phyloP scores from a whole-genome alignment of 768 basidiomycete species.

The Flagelloscypha sp. region DNA sequence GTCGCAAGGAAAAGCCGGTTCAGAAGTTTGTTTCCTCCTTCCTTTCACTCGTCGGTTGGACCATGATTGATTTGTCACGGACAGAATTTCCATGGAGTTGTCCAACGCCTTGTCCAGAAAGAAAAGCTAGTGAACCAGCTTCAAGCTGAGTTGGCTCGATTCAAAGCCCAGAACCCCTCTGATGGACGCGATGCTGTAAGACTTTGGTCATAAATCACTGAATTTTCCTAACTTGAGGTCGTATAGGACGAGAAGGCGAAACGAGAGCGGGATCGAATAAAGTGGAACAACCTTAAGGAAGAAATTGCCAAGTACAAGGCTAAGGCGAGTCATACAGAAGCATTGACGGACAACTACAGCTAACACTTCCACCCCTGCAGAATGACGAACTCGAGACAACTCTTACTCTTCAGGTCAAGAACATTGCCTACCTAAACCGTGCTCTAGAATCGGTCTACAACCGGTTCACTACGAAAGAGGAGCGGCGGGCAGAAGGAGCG shows the following conservation, averaged over 20 bases:
- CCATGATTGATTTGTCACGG: slow-evolving; percentile 1
- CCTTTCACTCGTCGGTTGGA: slow-evolving; percentile 3
- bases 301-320: slow-evolving; percentile 66
- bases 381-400: slow-evolving; percentile 41
- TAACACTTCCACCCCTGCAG: slow-evolving; percentile 30
- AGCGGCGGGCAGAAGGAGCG: slow-evolving; percentile 37
- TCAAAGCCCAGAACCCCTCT: slow-evolving; percentile 48
- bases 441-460: slow-evolving; percentile 85
- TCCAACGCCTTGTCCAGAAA: slow-evolving; percentile 75
- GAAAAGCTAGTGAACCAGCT: slow-evolving; percentile 78
- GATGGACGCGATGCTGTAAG: slow-evolving; percentile 57
- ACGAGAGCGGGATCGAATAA: slow-evolving; percentile 66
- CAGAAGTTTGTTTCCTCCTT: slow-evolving; percentile 40
- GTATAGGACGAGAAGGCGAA: slow-evolving; percentile 65
- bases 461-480: slow-evolving; percentile 56
- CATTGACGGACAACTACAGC: too few species aligned
- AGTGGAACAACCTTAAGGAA: slow-evolving; percentile 64
- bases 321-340: slow-evolving; percentile 42
- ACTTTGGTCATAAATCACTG: neutral
- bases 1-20: slow-evolving; percentile 37
- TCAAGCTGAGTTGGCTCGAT: slow-evolving; percentile 59
- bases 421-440: slow-evolving; percentile 67
- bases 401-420: slow-evolving; percentile 55
- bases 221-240: neutral
- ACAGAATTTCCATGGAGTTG: slow-evolving; percentile 62